These are phyloP conservation scores for Pichia cactophila DNA, from an alignment of 1,139 yeast species.

Conservation along the genomic window DNA sequence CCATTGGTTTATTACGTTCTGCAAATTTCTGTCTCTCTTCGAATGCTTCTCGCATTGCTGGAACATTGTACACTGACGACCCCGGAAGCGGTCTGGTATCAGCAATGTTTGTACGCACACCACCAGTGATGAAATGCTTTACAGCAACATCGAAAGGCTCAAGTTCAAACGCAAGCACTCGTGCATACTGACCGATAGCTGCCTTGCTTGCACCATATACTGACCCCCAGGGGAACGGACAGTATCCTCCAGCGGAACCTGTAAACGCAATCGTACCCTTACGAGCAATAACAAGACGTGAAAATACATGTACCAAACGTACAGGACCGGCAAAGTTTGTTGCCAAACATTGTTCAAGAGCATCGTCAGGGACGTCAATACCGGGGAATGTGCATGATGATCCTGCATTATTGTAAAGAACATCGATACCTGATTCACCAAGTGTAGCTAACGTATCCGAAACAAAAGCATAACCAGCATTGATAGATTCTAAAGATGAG, in stretches of 20 bases:
- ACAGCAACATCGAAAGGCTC: constrained; percentile 70
- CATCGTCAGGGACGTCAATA: constrained; percentile 54
- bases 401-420: constrained; percentile 65
- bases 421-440: constrained; percentile 38
- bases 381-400: constrained; percentile 67
- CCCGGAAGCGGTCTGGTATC: constrained; percentile 51
- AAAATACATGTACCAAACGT: constrained; percentile 53
- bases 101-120: constrained; percentile 55
- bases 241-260: constrained; percentile 61
- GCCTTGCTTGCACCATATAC: constrained; percentile 69
- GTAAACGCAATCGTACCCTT: constrained; percentile 70
- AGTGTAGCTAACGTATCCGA: constrained; percentile 31
- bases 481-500: constrained; percentile 43
- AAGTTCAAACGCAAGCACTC: constrained; percentile 56
- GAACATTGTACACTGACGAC: constrained; percentile 46
- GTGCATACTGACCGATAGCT: constrained; percentile 67
- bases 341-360: constrained; percentile 46
- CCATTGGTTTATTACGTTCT: constrained; percentile 49
- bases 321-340: constrained; percentile 69
- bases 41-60: constrained; percentile 44
- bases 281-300: constrained; percentile 51
- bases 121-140: constrained; percentile 63
- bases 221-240: constrained; percentile 66
- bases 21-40: constrained; percentile 55
- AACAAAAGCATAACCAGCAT: constrained; percentile 37